These are phyloP conservation scores for Senecio squalidus DNA, from an alignment of 140 eudicot genomes.

Conservation along the genomic window DNA sequence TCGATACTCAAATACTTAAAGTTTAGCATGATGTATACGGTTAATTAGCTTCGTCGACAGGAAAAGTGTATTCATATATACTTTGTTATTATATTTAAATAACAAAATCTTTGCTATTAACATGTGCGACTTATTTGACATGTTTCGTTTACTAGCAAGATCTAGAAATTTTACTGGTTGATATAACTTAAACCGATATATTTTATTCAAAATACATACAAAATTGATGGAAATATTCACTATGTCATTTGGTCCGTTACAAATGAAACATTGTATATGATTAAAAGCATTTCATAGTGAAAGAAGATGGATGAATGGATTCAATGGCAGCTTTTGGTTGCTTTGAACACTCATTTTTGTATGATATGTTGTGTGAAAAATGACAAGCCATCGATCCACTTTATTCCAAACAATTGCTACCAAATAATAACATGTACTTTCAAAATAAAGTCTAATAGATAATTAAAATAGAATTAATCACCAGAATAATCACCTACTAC, in stretches of 20 bases:
- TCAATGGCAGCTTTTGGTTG: constrained; percentile 30
- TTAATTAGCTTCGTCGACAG: too few species aligned
- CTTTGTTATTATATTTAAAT: too few species aligned
- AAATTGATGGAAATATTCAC: not conserved
- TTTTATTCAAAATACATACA: not conserved
- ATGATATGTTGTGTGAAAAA: constrained; percentile 10
- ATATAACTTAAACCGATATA: not conserved
- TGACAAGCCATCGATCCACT: not conserved
- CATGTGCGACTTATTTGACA: too few species aligned
- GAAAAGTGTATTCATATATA: too few species aligned
- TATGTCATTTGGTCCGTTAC: not conserved
- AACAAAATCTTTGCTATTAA: too few species aligned
- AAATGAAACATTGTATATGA: constrained; percentile 4
- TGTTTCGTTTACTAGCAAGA: too few species aligned
- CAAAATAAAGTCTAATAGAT: not conserved
- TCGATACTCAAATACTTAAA: too few species aligned
- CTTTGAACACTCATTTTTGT: constrained; percentile 23
- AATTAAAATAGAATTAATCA: too few species aligned
- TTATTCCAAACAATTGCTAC: constrained; percentile 3
- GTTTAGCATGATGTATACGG: too few species aligned
- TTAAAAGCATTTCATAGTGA: constrained; percentile 7
- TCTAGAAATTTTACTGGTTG: too few species aligned
- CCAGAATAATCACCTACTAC: too few species aligned
- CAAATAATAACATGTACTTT: constrained; percentile 2
- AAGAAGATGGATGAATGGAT: constrained; percentile 10